A percentile compares a stretch with the other conserved stretches of the same genome.
Evolutionary conservation across 345 rosid species (phyloP).

Genomic region (Sonneratia caseolaris): DNA sequence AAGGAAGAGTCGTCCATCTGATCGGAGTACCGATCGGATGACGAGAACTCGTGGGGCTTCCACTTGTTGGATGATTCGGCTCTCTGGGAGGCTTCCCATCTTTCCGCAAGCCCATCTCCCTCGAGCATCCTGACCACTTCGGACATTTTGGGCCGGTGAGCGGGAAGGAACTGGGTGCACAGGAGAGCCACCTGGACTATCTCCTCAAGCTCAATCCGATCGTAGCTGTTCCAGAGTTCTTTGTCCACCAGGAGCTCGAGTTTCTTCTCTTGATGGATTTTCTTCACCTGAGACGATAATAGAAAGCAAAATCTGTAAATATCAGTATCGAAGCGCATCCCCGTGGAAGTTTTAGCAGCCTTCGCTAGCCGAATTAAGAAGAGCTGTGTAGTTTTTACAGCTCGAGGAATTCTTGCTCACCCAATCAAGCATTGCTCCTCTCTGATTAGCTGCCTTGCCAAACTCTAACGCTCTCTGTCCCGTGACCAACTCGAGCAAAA

Average conservation of each 20-base stretch:
- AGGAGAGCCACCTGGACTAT: slow-evolving; percentile 85
- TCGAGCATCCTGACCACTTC: slow-evolving; percentile 97
- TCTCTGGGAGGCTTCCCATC: slow-evolving; percentile 96
- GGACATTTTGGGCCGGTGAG: slow-evolving; percentile 84
- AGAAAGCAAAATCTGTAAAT: neutral
- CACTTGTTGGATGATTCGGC: slow-evolving; percentile 47
- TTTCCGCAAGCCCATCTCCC: slow-evolving; percentile 95
- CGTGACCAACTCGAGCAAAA: slow-evolving; percentile 82
- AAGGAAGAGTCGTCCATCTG: slow-evolving; percentile 84
- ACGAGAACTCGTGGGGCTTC: slow-evolving; percentile 66
- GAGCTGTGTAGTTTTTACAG: neutral
- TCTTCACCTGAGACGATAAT: slow-evolving; percentile 44
- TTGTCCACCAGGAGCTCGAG: slow-evolving; percentile 83
- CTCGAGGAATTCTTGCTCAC: slow-evolving; percentile 24
- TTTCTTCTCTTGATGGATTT: slow-evolving; percentile 86
- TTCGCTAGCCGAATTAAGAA: too few species aligned
- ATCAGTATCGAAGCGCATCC: neutral
- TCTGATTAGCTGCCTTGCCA: slow-evolving; percentile 86
- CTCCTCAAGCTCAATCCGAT: slow-evolving; percentile 84
- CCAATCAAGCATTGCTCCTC: slow-evolving; percentile 96
- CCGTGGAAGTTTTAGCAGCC: too few species aligned
- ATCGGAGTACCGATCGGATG: slow-evolving; percentile 88
- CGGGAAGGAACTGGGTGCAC: slow-evolving; percentile 86
- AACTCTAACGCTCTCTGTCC: slow-evolving; percentile 96
- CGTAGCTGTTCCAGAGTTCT: slow-evolving; percentile 67